Evolutionary conservation across 495 filamentous ascomycete genomes (phyloP).

Genomic region (Recurvomyces mirabilis): DNA sequence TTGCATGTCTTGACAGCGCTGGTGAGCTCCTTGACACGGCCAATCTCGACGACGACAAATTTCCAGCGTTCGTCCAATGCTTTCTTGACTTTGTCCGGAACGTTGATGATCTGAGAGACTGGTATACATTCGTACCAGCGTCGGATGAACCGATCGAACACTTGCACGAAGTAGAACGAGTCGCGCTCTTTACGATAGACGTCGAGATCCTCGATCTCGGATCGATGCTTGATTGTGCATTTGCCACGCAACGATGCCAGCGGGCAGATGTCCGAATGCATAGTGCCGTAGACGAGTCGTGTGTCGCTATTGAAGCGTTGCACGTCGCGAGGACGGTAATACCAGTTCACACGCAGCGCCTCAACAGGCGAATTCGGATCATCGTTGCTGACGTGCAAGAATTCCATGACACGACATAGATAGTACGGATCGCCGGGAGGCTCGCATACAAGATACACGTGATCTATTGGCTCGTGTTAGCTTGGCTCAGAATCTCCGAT

Average conservation of each 20-base stretch:
- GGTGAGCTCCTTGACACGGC: constrained; percentile 85
- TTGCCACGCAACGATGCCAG: constrained; percentile 85
- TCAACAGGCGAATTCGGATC: constrained; percentile 64
- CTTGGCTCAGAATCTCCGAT: too few relatives aligned
- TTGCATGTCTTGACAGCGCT: constrained; percentile 95
- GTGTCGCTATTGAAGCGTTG: constrained; percentile 82
- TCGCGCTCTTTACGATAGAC: constrained; percentile 73
- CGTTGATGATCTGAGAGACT: constrained; percentile 85
- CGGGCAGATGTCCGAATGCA: constrained; percentile 96
- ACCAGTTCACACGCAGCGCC: constrained; percentile 91
- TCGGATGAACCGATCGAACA: constrained; percentile 96
- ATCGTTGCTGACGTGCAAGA: constrained; percentile 63
- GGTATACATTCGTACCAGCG: constrained; percentile 96
- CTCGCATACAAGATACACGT: constrained; percentile 94
- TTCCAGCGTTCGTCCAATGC: constrained; percentile 93
- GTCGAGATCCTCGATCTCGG: constrained; percentile 72
- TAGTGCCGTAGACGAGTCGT: constrained; percentile 81
- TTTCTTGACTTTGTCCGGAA: constrained; percentile 84
- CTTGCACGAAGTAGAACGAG: constrained; percentile 91
- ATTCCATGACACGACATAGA: constrained; percentile 94
- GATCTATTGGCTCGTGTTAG: constrained; percentile 49
- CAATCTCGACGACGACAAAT: constrained; percentile 84
- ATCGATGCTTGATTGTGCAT: constrained; percentile 76
- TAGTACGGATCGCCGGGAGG: constrained; percentile 98
- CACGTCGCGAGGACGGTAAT: constrained; percentile 92